These are phyloP conservation scores for Coprinopsis sp. DNA, from an alignment of 768 basidiomycete species.

Conservation along the genomic window DNA sequence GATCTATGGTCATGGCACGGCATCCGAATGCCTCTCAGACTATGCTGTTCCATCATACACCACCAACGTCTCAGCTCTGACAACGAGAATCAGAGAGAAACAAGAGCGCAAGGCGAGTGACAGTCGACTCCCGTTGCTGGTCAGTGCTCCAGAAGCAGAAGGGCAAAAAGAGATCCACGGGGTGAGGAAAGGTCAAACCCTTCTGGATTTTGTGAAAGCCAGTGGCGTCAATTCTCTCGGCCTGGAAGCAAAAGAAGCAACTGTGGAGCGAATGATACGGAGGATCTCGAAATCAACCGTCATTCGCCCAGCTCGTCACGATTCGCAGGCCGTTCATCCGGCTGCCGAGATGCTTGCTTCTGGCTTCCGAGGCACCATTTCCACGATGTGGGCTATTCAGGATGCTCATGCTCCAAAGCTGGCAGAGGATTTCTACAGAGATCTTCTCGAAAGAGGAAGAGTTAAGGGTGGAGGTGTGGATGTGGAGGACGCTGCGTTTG, in stretches of 20 bases:
- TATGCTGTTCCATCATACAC: slow-evolving; percentile 7
- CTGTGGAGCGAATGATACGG: slow-evolving; percentile 7
- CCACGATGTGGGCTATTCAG: slow-evolving; percentile 35
- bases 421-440: slow-evolving; percentile 23
- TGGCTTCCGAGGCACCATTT: slow-evolving; percentile 27
- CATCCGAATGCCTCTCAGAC: neutral
- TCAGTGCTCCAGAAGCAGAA: slow-evolving; percentile 9
- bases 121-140: slow-evolving; percentile 5
- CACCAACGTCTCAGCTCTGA: slow-evolving; percentile 1
- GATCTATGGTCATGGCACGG: neutral
- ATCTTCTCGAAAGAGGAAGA: slow-evolving; percentile 7
- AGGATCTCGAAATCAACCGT: slow-evolving; percentile 13
- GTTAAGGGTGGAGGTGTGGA: slow-evolving; percentile 1
- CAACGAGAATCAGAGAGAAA: neutral
- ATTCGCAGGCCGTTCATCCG: slow-evolving; percentile 29
- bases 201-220: neutral
- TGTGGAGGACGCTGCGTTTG: slow-evolving; percentile 10
- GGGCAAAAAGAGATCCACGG: slow-evolving; percentile 5
- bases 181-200: slow-evolving; percentile 1
- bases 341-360: slow-evolving; percentile 34
- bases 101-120: neutral
- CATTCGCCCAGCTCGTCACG: slow-evolving; percentile 32
- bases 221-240: slow-evolving; percentile 16
- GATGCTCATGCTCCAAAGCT: slow-evolving; percentile 28
- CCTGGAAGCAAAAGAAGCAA: slow-evolving; percentile 13